Evolutionary conservation across 257 asterid genomes (phyloP).

Genomic region (Paraleonurus japonicus): DNA sequence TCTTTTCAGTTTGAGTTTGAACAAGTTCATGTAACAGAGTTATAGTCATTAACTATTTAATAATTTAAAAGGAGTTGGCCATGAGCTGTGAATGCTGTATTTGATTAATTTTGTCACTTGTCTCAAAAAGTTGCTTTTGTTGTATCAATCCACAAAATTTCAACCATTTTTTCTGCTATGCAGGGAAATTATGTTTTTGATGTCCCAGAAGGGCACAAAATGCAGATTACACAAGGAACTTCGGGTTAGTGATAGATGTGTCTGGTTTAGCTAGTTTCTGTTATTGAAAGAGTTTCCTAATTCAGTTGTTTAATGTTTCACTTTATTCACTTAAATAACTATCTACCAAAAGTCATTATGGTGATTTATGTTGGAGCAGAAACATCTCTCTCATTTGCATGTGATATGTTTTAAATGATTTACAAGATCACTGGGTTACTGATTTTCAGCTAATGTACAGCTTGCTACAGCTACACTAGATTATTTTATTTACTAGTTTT

Average conservation of each 20-base stretch:
- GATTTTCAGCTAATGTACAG: not conserved
- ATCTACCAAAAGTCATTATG: not conserved
- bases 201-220: slow-evolving; percentile 87
- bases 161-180: slow-evolving; percentile 25
- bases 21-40: slow-evolving; percentile 15
- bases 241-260: slow-evolving; percentile 52
- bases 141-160: slow-evolving; percentile 6
- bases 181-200: slow-evolving; percentile 90
- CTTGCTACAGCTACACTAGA: not conserved
- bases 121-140: not conserved
- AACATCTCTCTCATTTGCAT: not conserved
- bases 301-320: not conserved
- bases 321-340: slow-evolving; percentile 3
- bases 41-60: not conserved
- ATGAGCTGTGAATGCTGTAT: not conserved
- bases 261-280: slow-evolving; percentile 4
- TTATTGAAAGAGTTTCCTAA: slow-evolving; percentile 11
- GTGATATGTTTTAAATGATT: not conserved
- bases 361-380: not conserved
- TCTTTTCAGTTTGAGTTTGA: not conserved
- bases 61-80: not conserved
- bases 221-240: slow-evolving; percentile 66
- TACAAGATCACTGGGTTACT: not conserved
- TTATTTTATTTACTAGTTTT: not conserved
- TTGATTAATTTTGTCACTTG: not conserved